Evolutionary conservation across 73 alveolate genomes (phyloP), one percentile per base, ranked within the genome.

Genomic region (Uronychia setigera): DNA sequence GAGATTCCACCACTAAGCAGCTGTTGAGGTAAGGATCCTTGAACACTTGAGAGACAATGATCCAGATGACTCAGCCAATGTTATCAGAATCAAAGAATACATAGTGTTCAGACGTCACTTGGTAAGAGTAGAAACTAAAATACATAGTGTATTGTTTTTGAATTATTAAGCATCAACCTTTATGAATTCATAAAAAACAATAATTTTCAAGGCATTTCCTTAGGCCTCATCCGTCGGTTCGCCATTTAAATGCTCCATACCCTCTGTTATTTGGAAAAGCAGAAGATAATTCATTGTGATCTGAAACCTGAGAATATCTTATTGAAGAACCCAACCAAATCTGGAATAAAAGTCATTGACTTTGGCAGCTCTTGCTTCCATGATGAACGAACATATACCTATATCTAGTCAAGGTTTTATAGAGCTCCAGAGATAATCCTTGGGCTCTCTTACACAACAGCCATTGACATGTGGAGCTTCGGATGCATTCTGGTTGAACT

Each of bases 381-480:
- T 77, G 95, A 88, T 32, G 89, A 93, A 77, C 84, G 96, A 32
- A 92, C 92, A 31, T 94, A 94, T 78, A 94, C 98, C 60, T 94
- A 94, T 84, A 94, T 94, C 76, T 90, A 94, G 84, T 87, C 95
- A 33, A 32, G 98, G 31, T 94, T 94, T 76, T 94, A 94, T 80
- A 85, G 98, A 75, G 95, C 98, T 26, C 98, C 98, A 1, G 98
- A 94, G 80, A 91, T 94, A 75, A 89, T 94, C 59, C 77, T 94
- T 32, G 98, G 98, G 0, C 79, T 91, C 26, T 95, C 96, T 77
- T 94, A 94, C 78, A 87, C 92, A 31, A 84, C 91, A 26, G 95
- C 97, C 60, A 93, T 95, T 25, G 98, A 95, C 88, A 93, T 93
- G 96, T 95, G 98, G 98, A 93, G 97, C 35, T 87, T 95, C 77